Base-by-base conservation (phyloP, 1,139 yeast species). In the Casaregolazyma suthepensis region DNA sequence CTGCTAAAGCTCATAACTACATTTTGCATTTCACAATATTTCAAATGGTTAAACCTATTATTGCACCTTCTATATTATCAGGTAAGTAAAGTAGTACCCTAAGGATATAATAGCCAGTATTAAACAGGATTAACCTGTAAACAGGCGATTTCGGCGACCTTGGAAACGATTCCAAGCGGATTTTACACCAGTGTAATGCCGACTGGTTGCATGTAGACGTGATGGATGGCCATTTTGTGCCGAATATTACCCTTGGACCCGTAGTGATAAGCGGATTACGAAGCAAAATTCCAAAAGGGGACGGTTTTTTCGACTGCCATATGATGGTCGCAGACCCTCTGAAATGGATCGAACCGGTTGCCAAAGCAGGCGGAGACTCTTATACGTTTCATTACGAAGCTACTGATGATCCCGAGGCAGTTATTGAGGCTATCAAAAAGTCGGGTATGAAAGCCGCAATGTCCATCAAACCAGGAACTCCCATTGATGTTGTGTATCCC, bases 191-290 rank as follows among this genome's bases (percentile, higher is more conserved):
- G 50, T 80, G 81, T 50, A 75, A 75, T 42, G 96, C 96, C 40
- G 96, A 93, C 64, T 93, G 99, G 99, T 82, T 94, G 59, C 99
- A 93, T 71, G 83, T 93, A 54, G 99, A 93, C 71, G 94, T 93
- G 51, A 93, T 93, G 99, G 99, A 93, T 70, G 98, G 99, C 53
- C 93, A 93, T 72, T 93, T 93, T 71, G 99, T 94, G 50, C 99
- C 99, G 61, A 93, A 94, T 74, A 85, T 93, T 63, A 84, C 97
- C 5, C 77, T 93, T 67, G 99, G 99, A 15, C 89, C 96, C 46
- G 96, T 96, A 54, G 82, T 93, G 53, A 90, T 93, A 55, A 75
- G 82, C 56, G 83, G 91, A 45, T 78, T 93, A 64, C 82, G 99
- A 66, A 78, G 81, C 60, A 82, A 82, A 54, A 78, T 91, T 52